Evolutionary conservation across 2,329 filamentous ascomycete genomes (phyloP).

Genomic region (Ascochyta lentis): DNA sequence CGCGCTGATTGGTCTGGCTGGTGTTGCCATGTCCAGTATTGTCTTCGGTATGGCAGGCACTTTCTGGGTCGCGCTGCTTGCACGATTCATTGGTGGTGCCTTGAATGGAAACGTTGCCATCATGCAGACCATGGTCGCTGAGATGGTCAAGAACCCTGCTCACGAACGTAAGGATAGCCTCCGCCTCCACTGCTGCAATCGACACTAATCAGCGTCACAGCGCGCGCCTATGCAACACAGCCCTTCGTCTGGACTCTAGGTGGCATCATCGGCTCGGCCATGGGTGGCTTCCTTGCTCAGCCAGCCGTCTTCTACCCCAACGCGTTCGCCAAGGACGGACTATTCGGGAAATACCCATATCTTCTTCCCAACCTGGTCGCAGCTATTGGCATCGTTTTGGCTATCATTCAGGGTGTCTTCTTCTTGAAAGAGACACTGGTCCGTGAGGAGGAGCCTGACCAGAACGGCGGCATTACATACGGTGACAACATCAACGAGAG

Average conservation of each 20-base stretch:
- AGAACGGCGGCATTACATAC: slow-evolving; percentile 61
- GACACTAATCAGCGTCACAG: slow-evolving; percentile 51
- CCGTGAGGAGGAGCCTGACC: slow-evolving; percentile 42
- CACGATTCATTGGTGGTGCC: slow-evolving; percentile 78
- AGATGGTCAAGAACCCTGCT: slow-evolving; percentile 84
- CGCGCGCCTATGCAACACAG: slow-evolving; percentile 87
- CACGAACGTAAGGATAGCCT: slow-evolving; percentile 74
- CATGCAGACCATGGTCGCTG: slow-evolving; percentile 92
- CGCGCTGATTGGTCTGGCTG: slow-evolving; percentile 64
- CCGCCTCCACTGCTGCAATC: not conserved
- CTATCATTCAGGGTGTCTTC: slow-evolving; percentile 79
- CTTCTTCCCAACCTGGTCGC: slow-evolving; percentile 89
- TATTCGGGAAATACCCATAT: slow-evolving; percentile 84
- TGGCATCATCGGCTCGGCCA: slow-evolving; percentile 83
- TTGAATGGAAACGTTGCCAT: slow-evolving; percentile 92
- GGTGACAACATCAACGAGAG: slow-evolving; percentile 73
- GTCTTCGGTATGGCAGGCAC: slow-evolving; percentile 82
- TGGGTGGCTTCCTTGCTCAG: slow-evolving; percentile 85
- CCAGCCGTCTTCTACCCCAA: slow-evolving; percentile 78
- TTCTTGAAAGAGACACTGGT: slow-evolving; percentile 77
- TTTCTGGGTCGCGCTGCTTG: slow-evolving; percentile 82
- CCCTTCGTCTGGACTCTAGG: slow-evolving; percentile 93
- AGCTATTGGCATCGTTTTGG: slow-evolving; percentile 74
- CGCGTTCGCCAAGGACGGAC: slow-evolving; percentile 68
- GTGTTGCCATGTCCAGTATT: slow-evolving; percentile 83